Base-by-base conservation (phyloP, 495 filamentous ascomycete species). In the Penicillium goetzii region DNA sequence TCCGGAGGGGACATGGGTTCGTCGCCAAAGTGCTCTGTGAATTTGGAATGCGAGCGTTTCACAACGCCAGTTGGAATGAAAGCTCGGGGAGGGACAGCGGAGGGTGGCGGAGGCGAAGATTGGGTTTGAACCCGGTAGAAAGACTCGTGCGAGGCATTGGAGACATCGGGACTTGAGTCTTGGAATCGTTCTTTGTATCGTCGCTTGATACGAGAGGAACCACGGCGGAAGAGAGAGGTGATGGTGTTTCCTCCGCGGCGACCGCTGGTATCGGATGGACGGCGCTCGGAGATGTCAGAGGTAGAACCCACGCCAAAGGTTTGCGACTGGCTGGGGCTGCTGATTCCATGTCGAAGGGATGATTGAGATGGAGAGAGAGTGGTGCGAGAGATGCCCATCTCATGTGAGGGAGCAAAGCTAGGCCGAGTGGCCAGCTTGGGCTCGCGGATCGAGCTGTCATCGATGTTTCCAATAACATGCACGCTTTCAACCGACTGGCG, bases 1-100 rank as follows among this genome's bases (percentile, higher is more conserved):
- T 90, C 89, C 5, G 92, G 88, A 10, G 91, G 91, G 19, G 92
- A 94, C 19, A 93, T 71, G 2, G 92, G 90, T 32, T 92, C 81
- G 67, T 96, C 93, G 19, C 91, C 92, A 17, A 97, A 84, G 72
- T 97, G 92, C 74, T 97, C 93, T n/a, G 88, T 86, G 80, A 97
- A 97, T 51, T 92, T 93, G 45, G 92, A 96, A 76, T 90, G 90
- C 4, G 92, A 91, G 32, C 92, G 88, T 62, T 87, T 86, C 9
- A 92, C 86, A 1, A 81, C 82, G 14, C 82, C 84, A 10, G 85
- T 83, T 38, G 78, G 79, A 47, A 75, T 75, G 61, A 77, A 78
- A 40, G 69, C 73, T 61, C 81, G 76, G 0, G 83, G 79, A 17
- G 81, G 77, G 19, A 69, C 59, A 10, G 64, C 1, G 17, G 72